Percentiles rank a stretch among this genome's conserved stretches.
Evolutionary conservation across 164 flowering plant species (phyloP).

Genomic region (Dillenia turbinata): DNA sequence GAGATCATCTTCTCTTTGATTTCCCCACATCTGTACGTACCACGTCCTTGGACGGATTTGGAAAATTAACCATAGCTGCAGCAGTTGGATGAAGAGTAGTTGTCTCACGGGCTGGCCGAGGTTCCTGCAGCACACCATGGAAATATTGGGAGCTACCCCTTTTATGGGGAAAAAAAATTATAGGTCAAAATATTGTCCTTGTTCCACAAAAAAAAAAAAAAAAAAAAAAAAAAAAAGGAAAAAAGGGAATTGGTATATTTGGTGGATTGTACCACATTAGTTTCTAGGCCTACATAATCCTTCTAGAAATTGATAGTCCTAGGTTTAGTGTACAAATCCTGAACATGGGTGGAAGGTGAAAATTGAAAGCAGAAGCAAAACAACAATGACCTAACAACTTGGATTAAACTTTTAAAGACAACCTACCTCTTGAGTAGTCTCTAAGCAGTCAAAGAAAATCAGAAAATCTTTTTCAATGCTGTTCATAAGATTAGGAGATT

Average conservation of each 20-base stretch:
- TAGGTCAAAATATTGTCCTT: neutral
- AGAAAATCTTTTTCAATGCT: neutral
- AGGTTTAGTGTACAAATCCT: too few species aligned
- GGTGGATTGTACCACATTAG: neutral
- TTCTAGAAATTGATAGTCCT: too few species aligned
- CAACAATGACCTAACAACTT: neutral
- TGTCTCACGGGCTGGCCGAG: slow-evolving; percentile 30
- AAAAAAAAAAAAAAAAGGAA: neutral
- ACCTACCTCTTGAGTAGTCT: neutral
- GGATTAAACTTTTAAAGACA: neutral
- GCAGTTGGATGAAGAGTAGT: slow-evolving; percentile 17
- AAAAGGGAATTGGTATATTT: neutral
- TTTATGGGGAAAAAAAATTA: too few species aligned
- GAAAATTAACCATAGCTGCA: slow-evolving; percentile 9
- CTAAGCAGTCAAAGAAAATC: neutral
- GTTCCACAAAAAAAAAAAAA: neutral
- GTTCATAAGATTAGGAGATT: neutral
- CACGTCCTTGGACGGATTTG: slow-evolving; percentile 18
- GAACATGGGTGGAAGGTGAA: too few species aligned
- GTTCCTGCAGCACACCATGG: slow-evolving; percentile 35
- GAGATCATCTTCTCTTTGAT: slow-evolving; percentile 27
- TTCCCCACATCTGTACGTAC: slow-evolving; percentile 19
- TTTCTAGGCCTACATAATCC: too few species aligned
- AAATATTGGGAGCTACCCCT: neutral
- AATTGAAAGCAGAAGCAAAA: neutral